Evolutionary conservation across 192 early-diverging fungal genomes (phyloP), one percentile per base, ranked within the genome.

Genomic region (Backusella luteola): DNA sequence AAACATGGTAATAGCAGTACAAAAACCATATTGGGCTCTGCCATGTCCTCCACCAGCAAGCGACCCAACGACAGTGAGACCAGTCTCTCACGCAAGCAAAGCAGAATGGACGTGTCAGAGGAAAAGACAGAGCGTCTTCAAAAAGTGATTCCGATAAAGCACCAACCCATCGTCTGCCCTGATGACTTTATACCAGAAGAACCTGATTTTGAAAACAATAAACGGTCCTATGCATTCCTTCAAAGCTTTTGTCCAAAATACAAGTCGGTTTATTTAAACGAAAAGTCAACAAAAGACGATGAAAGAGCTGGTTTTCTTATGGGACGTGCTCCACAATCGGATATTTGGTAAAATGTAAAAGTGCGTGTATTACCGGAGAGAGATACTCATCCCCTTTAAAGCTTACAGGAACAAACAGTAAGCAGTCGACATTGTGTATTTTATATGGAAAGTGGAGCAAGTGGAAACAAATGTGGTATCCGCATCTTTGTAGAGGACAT

Each of bases 381-480:
- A 3, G n/a, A 39, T 7, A 36, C 34, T 70, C 6, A 39, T 29
- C 0, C 14, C 1, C 6, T 42, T n/a, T 34, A 23, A 53, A 34
- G 29, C 7, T 14, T 63, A 12, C 23, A 63, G 26, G 56, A 63
- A 29, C 56, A 23, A 29, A 63, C 56, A 44, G 29, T 75, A 12
- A 75, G 74, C n/a, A 66, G 41, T 26, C 66, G 63, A 0, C 74
- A 75, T 12, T 75, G 74, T 46, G 15, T 67, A 8, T 67, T 75
- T 11, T 75, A 75, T 42, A 67, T 75, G 74, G 74, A 75, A 67
- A 75, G 36, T 21, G 74, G 74, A n/a, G 11, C 34, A 32, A 39
- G 41, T n/a, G 74, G 39, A 6, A 41, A 32, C 3, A 21, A 41
- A 5, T 42, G 67, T 17, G 74, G 74, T 3, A 67, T 75, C 17